phyloP scores from a whole-genome alignment of 1,139 yeast species.

The Candida sanyaensis region DNA sequence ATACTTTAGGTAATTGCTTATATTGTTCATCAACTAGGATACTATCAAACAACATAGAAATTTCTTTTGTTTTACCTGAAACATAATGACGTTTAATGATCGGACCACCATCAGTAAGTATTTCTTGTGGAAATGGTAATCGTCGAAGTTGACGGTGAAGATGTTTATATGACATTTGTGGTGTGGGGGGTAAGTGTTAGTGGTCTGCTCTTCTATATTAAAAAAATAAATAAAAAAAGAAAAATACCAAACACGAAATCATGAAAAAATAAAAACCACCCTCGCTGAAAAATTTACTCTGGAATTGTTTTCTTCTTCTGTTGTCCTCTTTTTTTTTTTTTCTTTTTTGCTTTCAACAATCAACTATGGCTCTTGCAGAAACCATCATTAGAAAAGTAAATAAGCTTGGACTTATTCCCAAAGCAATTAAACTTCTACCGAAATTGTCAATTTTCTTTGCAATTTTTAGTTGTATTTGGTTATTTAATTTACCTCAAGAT shows the following conservation, averaged over 20 bases:
- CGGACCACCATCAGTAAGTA: conserved; percentile 7
- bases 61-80: background rate
- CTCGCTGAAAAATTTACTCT: too few relatives aligned
- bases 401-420: conserved; percentile 61
- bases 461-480: conserved; percentile 64
- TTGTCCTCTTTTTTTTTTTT: too few relatives aligned
- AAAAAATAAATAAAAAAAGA: conserved; percentile 1
- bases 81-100: conserved; percentile 4
- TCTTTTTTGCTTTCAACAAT: background rate
- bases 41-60: conserved; percentile 20
- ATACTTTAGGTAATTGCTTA: conserved; percentile 21
- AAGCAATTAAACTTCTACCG: conserved; percentile 59
- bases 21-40: conserved; percentile 32
- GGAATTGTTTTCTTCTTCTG: too few relatives aligned
- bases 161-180: conserved; percentile 11
- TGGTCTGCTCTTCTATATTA: background rate
- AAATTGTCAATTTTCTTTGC: conserved; percentile 61
- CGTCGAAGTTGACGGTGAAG: conserved; percentile 11
- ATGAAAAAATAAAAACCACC: too few relatives aligned
- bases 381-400: conserved; percentile 53
- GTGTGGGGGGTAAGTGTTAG: too few relatives aligned
- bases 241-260: background rate
- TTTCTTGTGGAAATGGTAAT: conserved; percentile 12
- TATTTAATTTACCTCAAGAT: conserved; percentile 69
- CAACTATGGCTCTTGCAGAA: conserved; percentile 60